Evolutionary conservation across 306 rosid species (phyloP).

Genomic region (Quercus berberidifolia): DNA sequence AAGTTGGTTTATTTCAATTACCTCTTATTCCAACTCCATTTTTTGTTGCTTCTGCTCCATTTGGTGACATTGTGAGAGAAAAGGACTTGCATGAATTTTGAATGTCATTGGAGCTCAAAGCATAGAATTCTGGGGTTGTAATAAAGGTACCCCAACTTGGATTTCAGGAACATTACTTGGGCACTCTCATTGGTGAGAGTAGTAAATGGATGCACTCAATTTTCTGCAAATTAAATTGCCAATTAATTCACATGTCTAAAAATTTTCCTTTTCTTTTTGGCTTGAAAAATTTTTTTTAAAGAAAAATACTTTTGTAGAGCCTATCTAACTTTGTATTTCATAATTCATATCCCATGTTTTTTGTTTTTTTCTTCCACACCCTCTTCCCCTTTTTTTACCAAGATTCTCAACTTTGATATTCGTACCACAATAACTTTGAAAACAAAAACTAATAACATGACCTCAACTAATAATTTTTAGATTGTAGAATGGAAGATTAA

Average conservation of each 20-base stretch:
- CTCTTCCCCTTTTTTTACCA: too few species aligned
- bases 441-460: too few species aligned
- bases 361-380: too few species aligned
- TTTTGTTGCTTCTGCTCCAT: constrained; percentile 17
- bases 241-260: too few species aligned
- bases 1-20: neutral
- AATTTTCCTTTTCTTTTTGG: neutral
- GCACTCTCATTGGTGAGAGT: neutral
- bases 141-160: neutral
- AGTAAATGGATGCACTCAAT: neutral
- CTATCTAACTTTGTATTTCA: too few species aligned
- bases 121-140: neutral
- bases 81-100: neutral
- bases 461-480: too few species aligned
- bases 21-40: constrained; percentile 10
- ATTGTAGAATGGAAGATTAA: too few species aligned
- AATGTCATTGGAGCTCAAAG: neutral
- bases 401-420: too few species aligned
- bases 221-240: neutral
- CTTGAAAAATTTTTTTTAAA: neutral
- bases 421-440: too few species aligned
- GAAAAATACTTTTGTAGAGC: too few species aligned
- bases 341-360: too few species aligned
- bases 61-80: neutral
- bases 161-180: neutral